Base-by-base conservation (phyloP, 129 eudicot genomes). In the Dittrichia graveolens region DNA sequence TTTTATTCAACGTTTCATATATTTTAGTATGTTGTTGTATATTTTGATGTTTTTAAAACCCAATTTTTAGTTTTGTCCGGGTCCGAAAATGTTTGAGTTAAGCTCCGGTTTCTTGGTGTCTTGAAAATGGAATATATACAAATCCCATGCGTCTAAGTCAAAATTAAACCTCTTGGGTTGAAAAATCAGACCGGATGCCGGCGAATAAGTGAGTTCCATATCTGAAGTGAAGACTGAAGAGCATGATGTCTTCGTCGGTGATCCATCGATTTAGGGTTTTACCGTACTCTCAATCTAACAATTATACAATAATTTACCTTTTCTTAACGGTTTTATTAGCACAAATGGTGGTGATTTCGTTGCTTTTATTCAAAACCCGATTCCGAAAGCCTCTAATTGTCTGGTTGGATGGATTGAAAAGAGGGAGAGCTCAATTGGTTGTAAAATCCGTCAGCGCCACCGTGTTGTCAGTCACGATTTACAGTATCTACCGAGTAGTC, bases 301-400 rank as follows among this genome's bases (percentile, higher is more conserved):
- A 34, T 55, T 13, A 41, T 5, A 35, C 43, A 35, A 78, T 80
- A 79, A 72, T 79, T 48, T 79, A 81, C 74, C 74, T 79, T 6
- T 57, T 79, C 4, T 73, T 88, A 76, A 4, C 67, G 4, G 71
- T 81, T 71, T 62, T 84, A 67, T 41, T 72, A 19, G 11, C 69
- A 18, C 86, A 83, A 74, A 77, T 84, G 63, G 69, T 66, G 0
- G 13, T 59, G 38, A 89, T 82, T 31, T 34, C 86, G 67, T 47
- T 78, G 7, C 83, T 89, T 10, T 42, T 84, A 18, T 69, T 86
- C 77, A 67, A 64, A 62, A 82, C 84, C 38, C 88, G 84, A 14
- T 47, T 84, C 19, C 76, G 86, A 35, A 75, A 78, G 65, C 79
- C 65, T 10, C 62, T 84, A 16, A 48, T 89, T 6, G 18, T 65